Conservation (phyloP, 2,329 filamentous ascomycete species). For the Trichoderma sp. region DNA sequence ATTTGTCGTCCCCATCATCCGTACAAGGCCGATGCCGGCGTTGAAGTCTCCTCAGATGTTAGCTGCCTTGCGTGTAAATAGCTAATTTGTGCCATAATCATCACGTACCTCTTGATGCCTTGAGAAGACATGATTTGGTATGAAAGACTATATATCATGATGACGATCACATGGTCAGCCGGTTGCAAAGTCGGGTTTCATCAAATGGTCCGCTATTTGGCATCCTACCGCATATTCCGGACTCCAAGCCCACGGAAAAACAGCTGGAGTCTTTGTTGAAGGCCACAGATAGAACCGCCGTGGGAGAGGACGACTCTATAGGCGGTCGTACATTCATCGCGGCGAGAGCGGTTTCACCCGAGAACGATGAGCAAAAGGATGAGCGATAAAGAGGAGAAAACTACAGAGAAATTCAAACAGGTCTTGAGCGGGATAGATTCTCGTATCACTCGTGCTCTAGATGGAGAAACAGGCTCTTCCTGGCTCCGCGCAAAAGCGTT, state of each 20-base stretch:
- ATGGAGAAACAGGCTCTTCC: not conserved
- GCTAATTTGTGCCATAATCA: not conserved
- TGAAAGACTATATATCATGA: constrained; percentile 66
- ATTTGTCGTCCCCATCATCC: constrained; percentile 86
- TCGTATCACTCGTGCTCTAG: not conserved
- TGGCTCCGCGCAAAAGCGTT: not conserved
- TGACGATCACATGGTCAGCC: constrained; percentile 36
- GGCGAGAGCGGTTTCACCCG: constrained; percentile 33
- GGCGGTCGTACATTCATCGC: constrained; percentile 87
- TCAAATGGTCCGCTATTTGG: not conserved
- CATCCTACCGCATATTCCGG: constrained; percentile 75
- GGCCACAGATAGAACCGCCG: constrained; percentile 77
- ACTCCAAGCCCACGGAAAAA: constrained; percentile 85
- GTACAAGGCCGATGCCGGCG: constrained; percentile 77
- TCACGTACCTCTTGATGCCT: constrained; percentile 54
- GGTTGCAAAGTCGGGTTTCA: not conserved
- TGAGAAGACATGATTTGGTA: constrained; percentile 71
- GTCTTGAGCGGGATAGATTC: not conserved
- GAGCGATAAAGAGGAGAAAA: not conserved
- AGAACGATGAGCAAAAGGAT: not conserved
- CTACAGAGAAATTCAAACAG: not conserved
- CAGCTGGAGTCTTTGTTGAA: constrained; percentile 86
- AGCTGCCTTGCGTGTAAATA: not conserved
- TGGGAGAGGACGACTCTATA: constrained; percentile 76
- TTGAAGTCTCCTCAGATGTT: constrained; percentile 64